Base-by-base conservation (phyloP, 306 rosid species). In the Canavalia gladiata region DNA sequence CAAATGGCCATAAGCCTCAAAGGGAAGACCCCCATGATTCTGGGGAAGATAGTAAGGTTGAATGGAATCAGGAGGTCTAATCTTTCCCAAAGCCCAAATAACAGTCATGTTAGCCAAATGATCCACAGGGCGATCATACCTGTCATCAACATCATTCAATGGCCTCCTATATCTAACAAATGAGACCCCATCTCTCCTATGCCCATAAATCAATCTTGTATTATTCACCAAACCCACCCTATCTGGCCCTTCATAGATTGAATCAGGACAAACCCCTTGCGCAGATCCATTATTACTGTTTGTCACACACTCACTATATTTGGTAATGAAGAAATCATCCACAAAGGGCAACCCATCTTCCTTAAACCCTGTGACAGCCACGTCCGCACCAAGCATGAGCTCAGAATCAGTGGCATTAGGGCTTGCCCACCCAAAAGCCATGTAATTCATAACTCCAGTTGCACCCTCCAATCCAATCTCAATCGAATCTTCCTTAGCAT, bases 351-450 rank as follows among this genome's bases (percentile, higher is more conserved):
- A 35, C 29, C 91, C 93, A 35, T 92, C 94, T 62, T 85, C 97
- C 81, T 78, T 83, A 79, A 94, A 87, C 79, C 97, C 97, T 12
- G 94, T 66, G 9, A 94, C 87, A 7, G 86, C 97, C 42, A 94
- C 95, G 25, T 92, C 98, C 0, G 92, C 92, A n/a, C 91, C 94
- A 75, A 90, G 50, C 98, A 94, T 94, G 72, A 88, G 75, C 33
- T 87, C 81, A 0, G 94, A 83, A 42, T 47, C 75, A n/a, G 79
- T 70, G 8, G 88, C 71, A 2, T 69, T 85, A 39, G 92, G 89
- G 69, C 72, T 81, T 34, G 97, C 94, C 98, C 97, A 94, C 33
- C 98, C 97, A 80, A 94, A 92, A 4, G 97, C 97, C 97, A 94
- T 88, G 87, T 92, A 94, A 72, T 91, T 83, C 84, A 79, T 84